phyloP scores from a whole-genome alignment of 345 rosid species.

The Trapa bicornis region DNA sequence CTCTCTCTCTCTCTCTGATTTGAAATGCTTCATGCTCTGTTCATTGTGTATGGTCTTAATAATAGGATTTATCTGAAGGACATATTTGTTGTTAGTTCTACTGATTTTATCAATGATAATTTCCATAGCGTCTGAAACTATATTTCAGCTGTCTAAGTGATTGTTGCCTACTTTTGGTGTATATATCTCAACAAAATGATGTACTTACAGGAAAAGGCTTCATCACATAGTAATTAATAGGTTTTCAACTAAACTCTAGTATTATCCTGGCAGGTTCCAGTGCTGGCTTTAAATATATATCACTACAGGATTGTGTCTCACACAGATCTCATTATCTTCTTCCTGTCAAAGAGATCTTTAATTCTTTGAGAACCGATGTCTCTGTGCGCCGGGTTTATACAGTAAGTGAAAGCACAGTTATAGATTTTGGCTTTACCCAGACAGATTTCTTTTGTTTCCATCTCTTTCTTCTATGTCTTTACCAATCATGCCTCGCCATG shows the following conservation, averaged over 20 bases:
- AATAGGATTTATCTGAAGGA: constrained; percentile 72
- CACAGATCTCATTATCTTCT: constrained; percentile 29
- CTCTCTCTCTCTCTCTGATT: neutral
- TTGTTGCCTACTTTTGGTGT: neutral
- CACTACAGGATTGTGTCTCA: constrained; percentile 5
- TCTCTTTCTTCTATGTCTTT: constrained; percentile 3
- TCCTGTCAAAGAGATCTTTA: constrained; percentile 20
- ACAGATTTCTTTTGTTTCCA: constrained; percentile 3
- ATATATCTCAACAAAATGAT: neutral
- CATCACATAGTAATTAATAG: neutral
- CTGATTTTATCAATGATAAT: constrained; percentile 22
- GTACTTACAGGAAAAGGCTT: neutral
- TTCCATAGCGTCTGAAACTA: constrained; percentile 32
- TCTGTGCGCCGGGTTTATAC: constrained; percentile 55
- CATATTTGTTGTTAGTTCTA: constrained; percentile 26
- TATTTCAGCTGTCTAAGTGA: neutral
- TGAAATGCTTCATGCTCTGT: neutral
- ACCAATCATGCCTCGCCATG: constrained; percentile 8
- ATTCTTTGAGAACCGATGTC: constrained; percentile 36
- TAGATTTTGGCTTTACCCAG: neutral
- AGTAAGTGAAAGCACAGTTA: constrained; percentile 22
- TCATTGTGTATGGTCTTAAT: neutral
- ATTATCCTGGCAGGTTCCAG: neutral
- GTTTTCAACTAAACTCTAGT: neutral
- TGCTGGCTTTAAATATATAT: neutral